These are phyloP conservation scores for Pterula multifida DNA, from an alignment of 1,284 basidiomycete genomes.

Conservation along the genomic window DNA sequence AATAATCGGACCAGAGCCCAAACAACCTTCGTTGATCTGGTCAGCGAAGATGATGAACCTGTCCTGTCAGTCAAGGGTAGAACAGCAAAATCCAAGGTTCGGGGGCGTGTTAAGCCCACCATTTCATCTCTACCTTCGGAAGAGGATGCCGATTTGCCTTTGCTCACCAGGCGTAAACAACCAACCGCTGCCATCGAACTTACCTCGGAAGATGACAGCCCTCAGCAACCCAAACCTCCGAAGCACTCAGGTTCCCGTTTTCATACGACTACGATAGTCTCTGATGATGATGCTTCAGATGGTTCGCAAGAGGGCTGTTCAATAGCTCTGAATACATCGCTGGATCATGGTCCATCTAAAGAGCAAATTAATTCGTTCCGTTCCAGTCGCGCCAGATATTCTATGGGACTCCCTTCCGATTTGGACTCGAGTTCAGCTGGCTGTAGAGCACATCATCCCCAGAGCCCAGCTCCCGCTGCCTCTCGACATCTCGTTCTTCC, in stretches of 20 bases:
- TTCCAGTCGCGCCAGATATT: too few relatives aligned
- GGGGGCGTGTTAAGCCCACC: neutral
- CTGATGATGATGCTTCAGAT: neutral
- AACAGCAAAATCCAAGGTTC: neutral
- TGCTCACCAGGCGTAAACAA: too few relatives aligned
- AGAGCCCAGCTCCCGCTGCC: conserved; percentile 9
- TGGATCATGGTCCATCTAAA: too few relatives aligned
- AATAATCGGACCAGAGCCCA: neutral
- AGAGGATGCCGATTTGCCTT: neutral
- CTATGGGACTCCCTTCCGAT: too few relatives aligned
- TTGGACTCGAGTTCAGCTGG: too few relatives aligned
- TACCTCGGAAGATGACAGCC: neutral
- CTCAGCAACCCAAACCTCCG: conserved; percentile 1
- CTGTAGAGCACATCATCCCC: too few relatives aligned
- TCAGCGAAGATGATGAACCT: neutral
- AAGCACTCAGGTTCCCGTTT: neutral
- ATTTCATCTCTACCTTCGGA: neutral
- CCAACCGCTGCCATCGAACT: neutral
- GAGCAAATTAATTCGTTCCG: too few relatives aligned
- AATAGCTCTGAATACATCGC: too few relatives aligned
- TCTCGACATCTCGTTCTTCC: neutral
- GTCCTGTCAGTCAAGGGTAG: neutral
- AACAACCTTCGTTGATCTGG: neutral
- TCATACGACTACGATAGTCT: neutral
- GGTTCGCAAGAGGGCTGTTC: neutral